Evolutionary conservation across 345 rosid species (phyloP).

Genomic region (Eucalyptus regnans): DNA sequence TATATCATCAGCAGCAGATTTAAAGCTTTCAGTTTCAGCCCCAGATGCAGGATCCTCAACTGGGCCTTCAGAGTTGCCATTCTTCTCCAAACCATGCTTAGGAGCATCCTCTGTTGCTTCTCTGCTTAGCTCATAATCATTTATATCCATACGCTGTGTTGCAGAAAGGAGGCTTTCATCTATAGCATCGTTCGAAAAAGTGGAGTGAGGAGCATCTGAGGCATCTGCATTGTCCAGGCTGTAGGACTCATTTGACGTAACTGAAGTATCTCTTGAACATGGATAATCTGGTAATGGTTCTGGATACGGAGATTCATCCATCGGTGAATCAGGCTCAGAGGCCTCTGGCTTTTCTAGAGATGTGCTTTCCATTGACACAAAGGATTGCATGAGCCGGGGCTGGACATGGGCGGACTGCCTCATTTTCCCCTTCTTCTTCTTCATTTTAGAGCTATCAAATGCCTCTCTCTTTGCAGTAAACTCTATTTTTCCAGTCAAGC

Average conservation of each 20-base stretch:
- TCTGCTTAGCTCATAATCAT: slow-evolving; percentile 13
- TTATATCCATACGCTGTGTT: slow-evolving; percentile 57
- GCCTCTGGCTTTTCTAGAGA: slow-evolving; percentile 37
- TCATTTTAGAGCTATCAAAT: slow-evolving; percentile 21
- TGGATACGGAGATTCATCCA: slow-evolving; percentile 79
- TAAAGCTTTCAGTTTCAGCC: slow-evolving; percentile 85
- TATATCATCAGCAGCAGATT: slow-evolving; percentile 77
- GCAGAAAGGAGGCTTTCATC: slow-evolving; percentile 53
- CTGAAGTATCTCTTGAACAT: slow-evolving; percentile 39
- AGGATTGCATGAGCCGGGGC: slow-evolving; percentile 35
- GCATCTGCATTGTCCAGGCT: slow-evolving; percentile 12
- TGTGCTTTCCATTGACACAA: slow-evolving; percentile 25
- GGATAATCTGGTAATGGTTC: slow-evolving; percentile 24
- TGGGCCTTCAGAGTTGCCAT: slow-evolving; percentile 21
- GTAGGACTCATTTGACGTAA: slow-evolving; percentile 47
- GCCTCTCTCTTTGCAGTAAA: slow-evolving; percentile 49
- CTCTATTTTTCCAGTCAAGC: slow-evolving; percentile 35
- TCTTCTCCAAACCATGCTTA: slow-evolving; percentile 11
- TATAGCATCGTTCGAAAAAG: slow-evolving; percentile 18
- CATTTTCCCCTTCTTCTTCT: slow-evolving; percentile 51
- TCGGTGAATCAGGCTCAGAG: slow-evolving; percentile 61
- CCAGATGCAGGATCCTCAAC: slow-evolving; percentile 45
- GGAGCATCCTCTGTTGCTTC: slow-evolving; percentile 20
- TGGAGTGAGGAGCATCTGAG: slow-evolving; percentile 17
- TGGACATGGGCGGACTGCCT: slow-evolving; percentile 50